These are phyloP conservation scores for Termitomyces heimii DNA, from an alignment of 768 basidiomycete species.

Conservation along the genomic window DNA sequence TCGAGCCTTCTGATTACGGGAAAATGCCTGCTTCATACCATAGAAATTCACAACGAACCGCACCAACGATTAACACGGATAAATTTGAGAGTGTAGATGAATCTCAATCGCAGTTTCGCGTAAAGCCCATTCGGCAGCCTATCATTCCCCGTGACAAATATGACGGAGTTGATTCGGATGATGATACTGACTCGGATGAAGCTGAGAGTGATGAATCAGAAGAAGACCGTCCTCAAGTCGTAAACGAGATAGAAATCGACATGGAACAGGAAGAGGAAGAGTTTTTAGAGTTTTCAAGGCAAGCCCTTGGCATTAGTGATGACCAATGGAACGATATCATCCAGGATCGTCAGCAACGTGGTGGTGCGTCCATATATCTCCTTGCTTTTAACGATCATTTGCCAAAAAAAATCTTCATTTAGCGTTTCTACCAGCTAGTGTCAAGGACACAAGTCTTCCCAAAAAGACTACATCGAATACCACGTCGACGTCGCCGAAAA, in stretches of 20 bases:
- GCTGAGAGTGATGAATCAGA: constrained; percentile 51
- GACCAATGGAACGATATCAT: constrained; percentile 90
- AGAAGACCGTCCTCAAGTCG: constrained; percentile 78
- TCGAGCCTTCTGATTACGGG: constrained; percentile 85
- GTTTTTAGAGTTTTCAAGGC: constrained; percentile 91
- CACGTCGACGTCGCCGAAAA: neutral
- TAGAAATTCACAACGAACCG: constrained; percentile 62
- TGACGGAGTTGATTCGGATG: constrained; percentile 92
- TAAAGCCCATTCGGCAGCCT: constrained; percentile 63
- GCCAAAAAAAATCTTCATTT: constrained; percentile 7
- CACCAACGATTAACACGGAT: constrained; percentile 39
- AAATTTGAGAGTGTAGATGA: constrained; percentile 19
- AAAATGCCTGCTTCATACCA: constrained; percentile 72
- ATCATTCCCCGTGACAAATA: constrained; percentile 78
- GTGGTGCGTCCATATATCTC: constrained; percentile 51
- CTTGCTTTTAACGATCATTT: neutral
- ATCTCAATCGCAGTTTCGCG: constrained; percentile 15
- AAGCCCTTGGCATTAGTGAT: constrained; percentile 83
- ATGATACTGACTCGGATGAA: constrained; percentile 68
- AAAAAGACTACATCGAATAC: constrained; percentile 7
- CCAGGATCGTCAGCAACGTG: constrained; percentile 66
- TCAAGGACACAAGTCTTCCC: constrained; percentile 14
- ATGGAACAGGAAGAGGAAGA: constrained; percentile 94
- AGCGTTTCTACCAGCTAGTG: constrained; percentile 59
- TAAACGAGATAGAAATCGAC: constrained; percentile 81